Evolutionary conservation across 2,329 filamentous ascomycete species (phyloP), one percentile per base, ranked within the genome.

Genomic region (Nectriaceae sp.): DNA sequence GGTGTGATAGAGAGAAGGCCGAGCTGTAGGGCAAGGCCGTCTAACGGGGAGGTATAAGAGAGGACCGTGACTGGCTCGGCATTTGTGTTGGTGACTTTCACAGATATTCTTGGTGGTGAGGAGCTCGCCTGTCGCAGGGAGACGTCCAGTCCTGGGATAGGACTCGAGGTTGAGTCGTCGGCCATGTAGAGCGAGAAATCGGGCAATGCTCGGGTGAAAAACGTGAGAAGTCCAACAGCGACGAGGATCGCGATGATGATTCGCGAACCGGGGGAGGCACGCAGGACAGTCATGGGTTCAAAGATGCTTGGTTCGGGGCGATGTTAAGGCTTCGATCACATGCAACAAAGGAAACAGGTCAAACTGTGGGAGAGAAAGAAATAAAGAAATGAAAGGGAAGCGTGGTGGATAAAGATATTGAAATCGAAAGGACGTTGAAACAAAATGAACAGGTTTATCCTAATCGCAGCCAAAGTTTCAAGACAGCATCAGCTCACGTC

Each of bases 41-140:
- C 75, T n/a, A 77, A 63, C n/a, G 75, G 75, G 1, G 74, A 73
- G 41, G 70, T 63, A 65, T 75, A 77, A 3, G 57, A 62, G 29
- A 77, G 66, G 19, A 77, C 54, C 1, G 72, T 76, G 44, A 76
- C 63, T 1, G 72, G 59, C 4, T 54, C 46, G 3, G 63, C 54
- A 45, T 70, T 65, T 11, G 63, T 67, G 63, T 77, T 76, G 40
- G 66, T 72, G 35, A 77, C 68, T 2, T 60, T 63, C 35, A 73
- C 56, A 10, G 62, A 64, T 21, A 77, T 52, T 4, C 66, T 64
- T 3, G 66, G 67, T 16, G 72, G 68, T 39, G 68, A 66, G 15
- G 68, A 65, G 35, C 52, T 51, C 19, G 55, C 44, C 26, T 74
- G 69, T 43, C 63, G 46, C 4, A 71, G 59, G 19, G 64, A 59